Evolutionary conservation across 345 rosid species (phyloP).

Genomic region (Eucalyptus leucophloia): DNA sequence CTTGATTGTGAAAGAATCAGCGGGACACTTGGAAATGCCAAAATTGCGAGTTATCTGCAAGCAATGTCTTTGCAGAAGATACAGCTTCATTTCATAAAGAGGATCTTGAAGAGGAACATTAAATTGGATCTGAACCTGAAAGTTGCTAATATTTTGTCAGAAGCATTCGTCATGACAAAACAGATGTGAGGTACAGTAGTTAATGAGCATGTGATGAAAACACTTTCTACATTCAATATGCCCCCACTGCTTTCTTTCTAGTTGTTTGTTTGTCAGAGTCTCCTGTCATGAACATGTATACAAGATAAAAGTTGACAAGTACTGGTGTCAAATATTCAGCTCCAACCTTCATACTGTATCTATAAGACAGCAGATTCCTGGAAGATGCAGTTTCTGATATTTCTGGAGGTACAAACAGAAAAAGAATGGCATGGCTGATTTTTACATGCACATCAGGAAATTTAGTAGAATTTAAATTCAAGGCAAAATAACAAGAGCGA

Average conservation of each 20-base stretch:
- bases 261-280: background rate
- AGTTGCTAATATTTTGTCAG: slow-evolving; percentile 1
- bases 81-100: slow-evolving; percentile 36
- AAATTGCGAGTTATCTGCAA: background rate
- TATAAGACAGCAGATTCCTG: background rate
- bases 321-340: background rate
- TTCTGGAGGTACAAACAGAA: background rate
- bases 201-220: background rate
- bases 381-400: background rate
- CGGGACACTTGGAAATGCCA: background rate
- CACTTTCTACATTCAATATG: background rate
- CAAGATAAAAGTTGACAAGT: background rate
- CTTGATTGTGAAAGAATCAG: slow-evolving; percentile 52
- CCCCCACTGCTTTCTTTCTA: background rate
- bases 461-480: background rate
- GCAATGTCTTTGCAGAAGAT: slow-evolving; percentile 35
- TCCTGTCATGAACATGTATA: background rate
- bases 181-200: background rate
- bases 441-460: background rate
- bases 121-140: slow-evolving; percentile 50
- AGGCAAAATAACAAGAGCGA: background rate
- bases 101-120: slow-evolving; percentile 31
- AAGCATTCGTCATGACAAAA: background rate
- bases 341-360: background rate
- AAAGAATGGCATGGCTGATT: background rate